A percentile compares a stretch with the other conserved stretches of the same genome.
These are phyloP conservation scores for Nicotiana obtusifolia DNA, from an alignment of 257 asterid genomes.

Conservation along the genomic window DNA sequence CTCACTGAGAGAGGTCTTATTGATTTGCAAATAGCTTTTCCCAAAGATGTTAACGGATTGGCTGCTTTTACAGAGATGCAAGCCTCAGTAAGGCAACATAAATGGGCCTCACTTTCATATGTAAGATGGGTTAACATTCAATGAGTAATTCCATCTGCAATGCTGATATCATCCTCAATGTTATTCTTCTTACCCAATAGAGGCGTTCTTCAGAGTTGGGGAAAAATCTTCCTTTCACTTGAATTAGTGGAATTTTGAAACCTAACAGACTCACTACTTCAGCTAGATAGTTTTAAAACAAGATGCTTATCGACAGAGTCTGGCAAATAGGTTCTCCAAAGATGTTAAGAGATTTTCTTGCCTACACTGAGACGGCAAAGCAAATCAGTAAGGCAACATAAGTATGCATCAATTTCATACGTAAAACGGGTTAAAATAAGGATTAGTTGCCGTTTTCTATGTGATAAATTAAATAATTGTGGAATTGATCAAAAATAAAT, in stretches of 20 bases:
- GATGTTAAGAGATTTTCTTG: not conserved
- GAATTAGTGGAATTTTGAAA: no score
- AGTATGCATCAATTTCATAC: not conserved
- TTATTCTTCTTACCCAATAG: not conserved
- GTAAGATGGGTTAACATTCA: not conserved
- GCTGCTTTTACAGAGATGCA: not conserved
- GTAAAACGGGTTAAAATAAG: not conserved
- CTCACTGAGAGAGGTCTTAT: not conserved
- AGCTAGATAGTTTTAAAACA: not conserved
- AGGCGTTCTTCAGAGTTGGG: not conserved
- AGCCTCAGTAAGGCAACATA: not conserved
- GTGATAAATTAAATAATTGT: not conserved
- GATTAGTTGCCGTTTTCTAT: not conserved
- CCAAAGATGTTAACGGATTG: not conserved
- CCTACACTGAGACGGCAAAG: not conserved
- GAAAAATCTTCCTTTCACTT: not conserved
- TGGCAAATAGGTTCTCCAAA: not conserved
- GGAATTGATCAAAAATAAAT: not conserved
- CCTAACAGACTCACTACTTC: not conserved
- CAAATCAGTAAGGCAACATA: not conserved
- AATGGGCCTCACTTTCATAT: not conserved
- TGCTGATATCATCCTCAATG: not conserved
- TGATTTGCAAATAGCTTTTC: not conserved
- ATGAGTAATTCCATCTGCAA: not conserved
- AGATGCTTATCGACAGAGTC: not conserved